Base-by-base conservation (phyloP, 768 basidiomycete species). In the Mycena rebaudengoi region DNA sequence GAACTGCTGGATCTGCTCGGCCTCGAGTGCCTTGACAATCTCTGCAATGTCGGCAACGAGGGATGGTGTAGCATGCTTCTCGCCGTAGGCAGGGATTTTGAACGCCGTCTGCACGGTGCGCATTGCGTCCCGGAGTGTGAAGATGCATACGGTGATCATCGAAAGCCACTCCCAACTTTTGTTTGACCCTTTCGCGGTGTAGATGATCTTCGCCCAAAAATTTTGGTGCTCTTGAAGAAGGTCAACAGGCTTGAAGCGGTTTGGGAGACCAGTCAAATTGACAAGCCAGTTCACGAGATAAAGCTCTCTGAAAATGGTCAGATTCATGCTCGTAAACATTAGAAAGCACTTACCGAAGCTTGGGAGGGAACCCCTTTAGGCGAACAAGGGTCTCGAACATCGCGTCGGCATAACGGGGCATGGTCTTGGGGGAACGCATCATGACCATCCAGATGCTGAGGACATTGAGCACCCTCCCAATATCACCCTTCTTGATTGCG, bases 141-240 rank as follows among this genome's bases (percentile, higher is more conserved):
- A 66, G 8, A 68, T 65, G 35, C 43, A 65, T 12, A 68, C 62
- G 5, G 65, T 65, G 30, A 68, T 61, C 64, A 60, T 65, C 5
- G 62, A 13, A 4, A 68, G 35, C 66, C 66, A 68, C 7, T 58
- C 28, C 64, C 63, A 65, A 53, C 66, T 68, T 8, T 52, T 41
- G 40, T 68, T 68, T 6, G 32, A 39, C 23, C 49, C 51, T 13
- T 69, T 58, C 1, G 46, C 57, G 5, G 8, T 62, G 20, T 50
- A 53, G 12, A 64, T 59, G 28, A 54, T 52, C 50, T 69, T 67
- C 5, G 60, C 56, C 52, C 55, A 69, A 29, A 63, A 64, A 43
- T 64, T 68, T 59, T 53, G 51, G 21, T 53, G 51, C 10, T 53
- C 51, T 12, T 53, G 51, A 1, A 53, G 26, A 0, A 53, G 45